These are phyloP conservation scores for Coffea eugenioides DNA, from an alignment of 257 asterid species.

Conservation along the genomic window DNA sequence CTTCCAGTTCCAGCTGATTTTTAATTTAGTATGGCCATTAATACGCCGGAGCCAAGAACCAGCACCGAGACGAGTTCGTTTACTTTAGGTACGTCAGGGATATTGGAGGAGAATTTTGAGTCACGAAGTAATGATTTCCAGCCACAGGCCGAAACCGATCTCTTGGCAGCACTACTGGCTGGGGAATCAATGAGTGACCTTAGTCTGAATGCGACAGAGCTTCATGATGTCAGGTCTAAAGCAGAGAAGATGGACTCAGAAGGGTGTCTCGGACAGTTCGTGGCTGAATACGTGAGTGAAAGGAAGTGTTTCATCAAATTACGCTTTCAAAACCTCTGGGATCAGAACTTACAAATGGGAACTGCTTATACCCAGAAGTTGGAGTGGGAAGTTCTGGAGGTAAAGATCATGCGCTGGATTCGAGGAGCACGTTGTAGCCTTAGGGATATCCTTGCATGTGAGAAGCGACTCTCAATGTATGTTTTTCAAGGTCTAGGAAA, in stretches of 20 bases:
- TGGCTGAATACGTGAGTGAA: slow-evolving; percentile 35
- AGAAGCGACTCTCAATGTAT: slow-evolving; percentile 37
- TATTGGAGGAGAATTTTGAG: no score
- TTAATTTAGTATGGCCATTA: no score
- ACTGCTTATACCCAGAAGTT: slow-evolving; percentile 38
- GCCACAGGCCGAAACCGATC: no score
- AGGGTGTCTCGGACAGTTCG: slow-evolving; percentile 9
- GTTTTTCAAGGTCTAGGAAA: slow-evolving; percentile 36
- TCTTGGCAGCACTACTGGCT: no score
- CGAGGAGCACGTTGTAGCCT: slow-evolving; percentile 35
- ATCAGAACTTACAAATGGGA: slow-evolving; percentile 33
- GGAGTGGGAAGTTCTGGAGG: slow-evolving; percentile 45
- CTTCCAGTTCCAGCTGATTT: no score
- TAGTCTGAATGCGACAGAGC: no score
- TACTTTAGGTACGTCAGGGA: no score
- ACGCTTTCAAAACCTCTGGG: slow-evolving; percentile 32
- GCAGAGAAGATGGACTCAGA: neutral
- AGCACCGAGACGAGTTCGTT: no score
- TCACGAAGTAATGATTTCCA: no score
- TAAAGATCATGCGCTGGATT: slow-evolving; percentile 46
- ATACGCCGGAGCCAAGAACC: no score
- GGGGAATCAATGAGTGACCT: no score
- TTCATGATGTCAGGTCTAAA: neutral
- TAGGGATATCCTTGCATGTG: slow-evolving; percentile 37
- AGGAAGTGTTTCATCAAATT: slow-evolving; percentile 38